A percentile compares a stretch with the other conserved stretches of the same genome.
phyloP scores from a whole-genome alignment of 2,329 filamentous ascomycete species.

The Ceratocystis smalleyi region DNA sequence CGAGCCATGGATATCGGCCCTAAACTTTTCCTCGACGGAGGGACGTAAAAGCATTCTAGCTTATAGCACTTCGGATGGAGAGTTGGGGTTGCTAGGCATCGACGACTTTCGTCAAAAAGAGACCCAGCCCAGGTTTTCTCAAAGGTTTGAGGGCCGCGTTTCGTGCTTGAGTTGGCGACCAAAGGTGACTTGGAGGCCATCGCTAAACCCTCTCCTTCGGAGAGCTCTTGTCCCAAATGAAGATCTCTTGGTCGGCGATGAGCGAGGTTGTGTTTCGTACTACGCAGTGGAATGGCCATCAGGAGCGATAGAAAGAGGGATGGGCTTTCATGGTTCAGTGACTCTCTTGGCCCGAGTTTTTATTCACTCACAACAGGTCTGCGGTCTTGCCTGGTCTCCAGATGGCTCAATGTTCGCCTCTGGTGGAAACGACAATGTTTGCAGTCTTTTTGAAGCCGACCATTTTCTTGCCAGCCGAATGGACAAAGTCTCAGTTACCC shows the following conservation, averaged over 20 bases:
- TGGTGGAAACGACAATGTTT: slow-evolving; percentile 83
- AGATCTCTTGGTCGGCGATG: slow-evolving; percentile 75
- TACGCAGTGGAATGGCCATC: slow-evolving; percentile 79
- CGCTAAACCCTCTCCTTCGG: slow-evolving; percentile 32
- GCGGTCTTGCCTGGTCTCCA: slow-evolving; percentile 75
- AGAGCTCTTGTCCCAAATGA: slow-evolving; percentile 49
- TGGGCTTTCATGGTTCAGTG: slow-evolving; percentile 64
- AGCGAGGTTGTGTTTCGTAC: slow-evolving; percentile 67
- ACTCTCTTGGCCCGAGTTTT: slow-evolving; percentile 61
- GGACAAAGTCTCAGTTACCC: slow-evolving; percentile 3
- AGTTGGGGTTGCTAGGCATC: slow-evolving; percentile 57
- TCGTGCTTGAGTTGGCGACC: slow-evolving; percentile 75
- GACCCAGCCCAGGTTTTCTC: slow-evolving; percentile 29
- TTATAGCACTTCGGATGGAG: slow-evolving; percentile 64
- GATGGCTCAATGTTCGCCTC: slow-evolving; percentile 66
- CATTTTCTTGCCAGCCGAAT: slow-evolving; percentile 32
- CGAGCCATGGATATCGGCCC: slow-evolving; percentile 52
- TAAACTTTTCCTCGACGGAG: slow-evolving; percentile 73
- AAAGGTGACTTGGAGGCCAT: slow-evolving; percentile 36
- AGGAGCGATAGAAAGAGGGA: slow-evolving; percentile 43
- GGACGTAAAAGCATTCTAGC: slow-evolving; percentile 71
- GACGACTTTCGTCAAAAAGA: slow-evolving; percentile 37
- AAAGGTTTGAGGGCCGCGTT: slow-evolving; percentile 60
- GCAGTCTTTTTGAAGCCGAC: slow-evolving; percentile 61
- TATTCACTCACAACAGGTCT: slow-evolving; percentile 78